Evolutionary conservation across 495 filamentous ascomycete species (phyloP).

Genomic region (Penicillium paxilli): DNA sequence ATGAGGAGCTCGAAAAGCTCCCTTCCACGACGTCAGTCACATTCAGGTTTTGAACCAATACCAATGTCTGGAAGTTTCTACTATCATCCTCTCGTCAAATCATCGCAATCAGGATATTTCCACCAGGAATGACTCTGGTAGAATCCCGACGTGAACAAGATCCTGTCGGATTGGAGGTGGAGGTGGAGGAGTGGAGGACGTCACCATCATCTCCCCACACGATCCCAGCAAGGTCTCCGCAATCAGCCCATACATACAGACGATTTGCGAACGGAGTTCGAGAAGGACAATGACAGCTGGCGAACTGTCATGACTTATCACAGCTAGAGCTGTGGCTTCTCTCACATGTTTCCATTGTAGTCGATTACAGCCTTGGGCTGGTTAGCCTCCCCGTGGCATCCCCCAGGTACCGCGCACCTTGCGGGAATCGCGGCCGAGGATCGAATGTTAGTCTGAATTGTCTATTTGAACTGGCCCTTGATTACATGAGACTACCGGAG

Average conservation of each 20-base stretch:
- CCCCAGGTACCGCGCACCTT: constrained; percentile 7
- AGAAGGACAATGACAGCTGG: no score
- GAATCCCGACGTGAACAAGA: neutral
- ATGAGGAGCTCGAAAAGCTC: no score
- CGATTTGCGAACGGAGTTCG: neutral
- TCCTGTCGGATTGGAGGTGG: no score
- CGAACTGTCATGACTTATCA: no score
- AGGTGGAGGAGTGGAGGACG: constrained; percentile 19
- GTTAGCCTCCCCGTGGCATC: neutral
- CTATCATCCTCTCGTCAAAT: neutral
- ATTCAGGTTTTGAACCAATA: no score
- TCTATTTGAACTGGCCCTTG: neutral
- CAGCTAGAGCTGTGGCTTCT: no score
- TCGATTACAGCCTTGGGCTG: no score
- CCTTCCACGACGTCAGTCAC: neutral
- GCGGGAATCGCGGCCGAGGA: constrained; percentile 12
- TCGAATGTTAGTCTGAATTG: neutral
- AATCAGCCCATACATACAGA: constrained; percentile 2
- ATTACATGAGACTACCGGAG: neutral
- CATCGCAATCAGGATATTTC: neutral
- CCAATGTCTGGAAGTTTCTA: neutral
- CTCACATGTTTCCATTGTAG: no score
- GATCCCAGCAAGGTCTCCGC: neutral
- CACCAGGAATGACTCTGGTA: neutral
- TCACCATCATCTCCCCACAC: constrained; percentile 15